phyloP scores from a whole-genome alignment of 306 rosid genomes.

The Cyclanthera cordifolia region DNA sequence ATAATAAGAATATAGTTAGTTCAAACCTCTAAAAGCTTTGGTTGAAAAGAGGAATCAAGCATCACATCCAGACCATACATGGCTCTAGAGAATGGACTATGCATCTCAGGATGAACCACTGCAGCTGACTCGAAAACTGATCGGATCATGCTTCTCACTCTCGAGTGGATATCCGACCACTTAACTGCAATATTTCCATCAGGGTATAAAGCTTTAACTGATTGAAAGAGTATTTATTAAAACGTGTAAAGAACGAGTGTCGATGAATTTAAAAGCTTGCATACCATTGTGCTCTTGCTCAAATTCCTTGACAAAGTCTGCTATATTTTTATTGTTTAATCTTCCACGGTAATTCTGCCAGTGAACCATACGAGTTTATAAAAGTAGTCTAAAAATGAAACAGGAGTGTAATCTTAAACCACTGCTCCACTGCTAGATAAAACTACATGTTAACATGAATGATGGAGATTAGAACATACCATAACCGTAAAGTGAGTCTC shows the following conservation, averaged over 20 bases:
- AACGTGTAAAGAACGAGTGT: background rate
- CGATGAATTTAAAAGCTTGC: background rate
- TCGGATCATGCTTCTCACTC: conserved; percentile 59
- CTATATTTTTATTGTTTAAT: conserved; percentile 49
- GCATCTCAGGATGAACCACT: conserved; percentile 79
- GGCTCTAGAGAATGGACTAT: conserved; percentile 63
- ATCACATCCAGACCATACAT: conserved; percentile 90
- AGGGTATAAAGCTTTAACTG: background rate
- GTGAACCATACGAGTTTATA: background rate
- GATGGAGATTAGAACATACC: conserved; percentile 41
- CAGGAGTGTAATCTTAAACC: too few species aligned
- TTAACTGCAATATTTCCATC: conserved; percentile 38
- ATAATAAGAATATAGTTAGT: background rate
- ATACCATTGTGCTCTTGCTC: conserved; percentile 88
- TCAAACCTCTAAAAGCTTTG: conserved; percentile 83
- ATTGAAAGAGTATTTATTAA: background rate
- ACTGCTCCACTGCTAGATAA: background rate
- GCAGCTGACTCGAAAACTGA: conserved; percentile 82
- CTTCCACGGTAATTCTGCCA: conserved; percentile 73
- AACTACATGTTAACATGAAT: background rate
- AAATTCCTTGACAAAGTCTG: conserved; percentile 74
- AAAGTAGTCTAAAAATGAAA: background rate
- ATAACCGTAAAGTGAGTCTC: conserved; percentile 98
- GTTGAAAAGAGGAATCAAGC: conserved; percentile 65
- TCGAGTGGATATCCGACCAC: conserved; percentile 66